Evolutionary conservation across 768 basidiomycete species (phyloP).

Genomic region (Hygrophoropsis aurantiaca): DNA sequence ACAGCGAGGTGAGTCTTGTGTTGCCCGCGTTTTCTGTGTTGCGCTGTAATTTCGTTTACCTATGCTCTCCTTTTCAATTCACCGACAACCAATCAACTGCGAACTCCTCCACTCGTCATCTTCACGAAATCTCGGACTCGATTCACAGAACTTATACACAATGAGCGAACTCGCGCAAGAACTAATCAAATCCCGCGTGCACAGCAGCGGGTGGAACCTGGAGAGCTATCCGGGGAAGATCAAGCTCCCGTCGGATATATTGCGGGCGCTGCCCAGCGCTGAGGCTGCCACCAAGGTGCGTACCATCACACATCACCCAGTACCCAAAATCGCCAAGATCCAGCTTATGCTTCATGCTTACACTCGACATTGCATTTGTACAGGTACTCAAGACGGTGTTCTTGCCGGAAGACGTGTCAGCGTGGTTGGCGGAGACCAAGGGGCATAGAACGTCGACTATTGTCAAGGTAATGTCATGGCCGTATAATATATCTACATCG

Average conservation of each 20-base stretch:
- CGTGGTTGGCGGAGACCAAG: constrained; percentile 55
- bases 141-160: constrained; percentile 76
- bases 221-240: constrained; percentile 80
- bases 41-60: no score
- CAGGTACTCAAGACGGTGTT: constrained; percentile 72
- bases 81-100: no score
- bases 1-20: constrained; percentile 62
- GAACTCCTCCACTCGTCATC: no score
- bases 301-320: background rate
- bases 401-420: constrained; percentile 56
- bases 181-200: constrained; percentile 69
- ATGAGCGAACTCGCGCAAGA: constrained; percentile 89
- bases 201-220: constrained; percentile 69
- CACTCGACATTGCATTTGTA: background rate
- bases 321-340: no score
- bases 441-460: constrained; percentile 34
- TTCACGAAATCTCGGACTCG: no score
- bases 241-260: constrained; percentile 78
- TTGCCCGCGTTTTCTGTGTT: no score
- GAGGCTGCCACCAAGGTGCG: constrained; percentile 66
- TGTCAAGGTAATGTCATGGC: constrained; percentile 23
- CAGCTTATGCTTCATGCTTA: no score
- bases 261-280: constrained; percentile 64
- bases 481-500: constrained; percentile 1
- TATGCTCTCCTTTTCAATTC: no score